These are phyloP conservation scores for Galerina marginata DNA, from an alignment of 768 basidiomycete genomes.

Conservation along the genomic window DNA sequence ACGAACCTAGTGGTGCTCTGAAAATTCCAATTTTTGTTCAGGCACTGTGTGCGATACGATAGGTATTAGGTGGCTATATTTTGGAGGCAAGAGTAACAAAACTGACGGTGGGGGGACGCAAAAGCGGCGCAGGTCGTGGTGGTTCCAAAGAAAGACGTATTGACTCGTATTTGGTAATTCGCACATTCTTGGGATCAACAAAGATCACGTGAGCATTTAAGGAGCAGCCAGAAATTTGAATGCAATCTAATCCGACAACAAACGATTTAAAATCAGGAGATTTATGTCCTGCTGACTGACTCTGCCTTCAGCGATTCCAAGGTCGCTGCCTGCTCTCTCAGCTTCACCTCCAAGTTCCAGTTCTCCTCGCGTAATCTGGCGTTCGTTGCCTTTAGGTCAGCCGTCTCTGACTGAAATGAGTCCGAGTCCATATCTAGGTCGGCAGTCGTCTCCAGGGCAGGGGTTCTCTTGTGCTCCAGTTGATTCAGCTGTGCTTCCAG, in stretches of 20 bases:
- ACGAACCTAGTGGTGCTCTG: constrained; percentile 11
- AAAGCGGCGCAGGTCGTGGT: constrained; percentile 42
- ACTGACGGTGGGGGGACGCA: constrained; percentile 32
- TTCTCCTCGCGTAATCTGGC: constrained; percentile 64
- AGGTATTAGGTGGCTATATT: neutral
- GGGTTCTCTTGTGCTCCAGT: constrained; percentile 47
- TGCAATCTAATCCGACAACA: too few relatives aligned
- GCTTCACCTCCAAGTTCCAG: constrained; percentile 43
- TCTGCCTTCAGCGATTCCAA: constrained; percentile 64
- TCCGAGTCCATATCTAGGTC: constrained; percentile 46
- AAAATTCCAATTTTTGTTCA: constrained; percentile 8
- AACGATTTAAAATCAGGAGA: too few relatives aligned
- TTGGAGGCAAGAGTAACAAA: constrained; percentile 9
- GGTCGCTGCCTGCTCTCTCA: constrained; percentile 71
- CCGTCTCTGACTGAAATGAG: constrained; percentile 52
- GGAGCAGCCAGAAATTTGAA: too few relatives aligned
- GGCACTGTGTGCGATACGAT: neutral
- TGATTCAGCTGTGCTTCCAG: constrained; percentile 62
- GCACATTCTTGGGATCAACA: constrained; percentile 25
- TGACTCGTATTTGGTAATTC: constrained; percentile 41
- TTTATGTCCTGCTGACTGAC: too few relatives aligned
- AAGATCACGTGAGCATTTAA: constrained; percentile 15
- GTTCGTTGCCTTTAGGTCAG: constrained; percentile 51
- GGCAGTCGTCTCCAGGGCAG: constrained; percentile 4
- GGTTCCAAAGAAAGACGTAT: constrained; percentile 50